Percentiles rank a stretch among this genome's conserved stretches.
These are phyloP conservation scores for Pythium dissotocum DNA, from an alignment of 352 stramenopile genomes.

Conservation along the genomic window DNA sequence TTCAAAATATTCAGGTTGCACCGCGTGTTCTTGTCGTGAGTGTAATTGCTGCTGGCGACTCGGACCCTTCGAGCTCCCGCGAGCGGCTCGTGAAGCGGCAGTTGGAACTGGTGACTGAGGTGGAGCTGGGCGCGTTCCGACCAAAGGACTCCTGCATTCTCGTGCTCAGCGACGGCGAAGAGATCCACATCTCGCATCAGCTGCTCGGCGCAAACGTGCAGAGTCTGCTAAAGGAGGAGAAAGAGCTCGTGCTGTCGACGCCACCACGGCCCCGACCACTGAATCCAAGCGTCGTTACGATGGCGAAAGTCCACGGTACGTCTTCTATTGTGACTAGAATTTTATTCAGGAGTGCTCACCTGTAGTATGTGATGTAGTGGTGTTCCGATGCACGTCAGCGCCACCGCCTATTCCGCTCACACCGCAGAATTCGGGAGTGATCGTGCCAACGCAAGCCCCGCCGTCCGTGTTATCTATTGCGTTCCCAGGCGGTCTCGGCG, in stretches of 20 bases:
- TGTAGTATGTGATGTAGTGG: constrained; percentile 4
- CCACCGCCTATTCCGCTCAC: constrained; percentile 35
- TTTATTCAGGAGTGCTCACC: not conserved
- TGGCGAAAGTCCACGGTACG: constrained; percentile 59
- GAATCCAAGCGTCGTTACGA: constrained; percentile 54
- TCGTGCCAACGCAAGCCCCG: constrained; percentile 6
- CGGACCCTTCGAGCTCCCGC: constrained; percentile 20
- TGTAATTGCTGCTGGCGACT: constrained; percentile 36
- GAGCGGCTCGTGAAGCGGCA: constrained; percentile 70
- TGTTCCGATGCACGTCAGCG: constrained; percentile 41
- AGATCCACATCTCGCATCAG: constrained; percentile 57
- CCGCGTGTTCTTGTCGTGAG: constrained; percentile 53
- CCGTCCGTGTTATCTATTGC: constrained; percentile 62
- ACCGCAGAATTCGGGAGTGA: constrained; percentile 41
- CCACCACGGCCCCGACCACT: constrained; percentile 45
- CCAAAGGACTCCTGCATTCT: constrained; percentile 68
- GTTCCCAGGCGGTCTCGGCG: constrained; percentile 66
- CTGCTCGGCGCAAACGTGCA: constrained; percentile 44
- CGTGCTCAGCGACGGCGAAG: constrained; percentile 73
- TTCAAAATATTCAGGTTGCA: constrained; percentile 1
- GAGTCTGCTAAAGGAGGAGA: constrained; percentile 41
- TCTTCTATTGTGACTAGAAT: not conserved
- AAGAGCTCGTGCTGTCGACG: constrained; percentile 61
- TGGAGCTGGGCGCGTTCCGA: constrained; percentile 52
- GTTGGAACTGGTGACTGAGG: constrained; percentile 50